Base-by-base conservation (phyloP, 805 yeast genomes). In the Barnettozyma sp. region DNA sequence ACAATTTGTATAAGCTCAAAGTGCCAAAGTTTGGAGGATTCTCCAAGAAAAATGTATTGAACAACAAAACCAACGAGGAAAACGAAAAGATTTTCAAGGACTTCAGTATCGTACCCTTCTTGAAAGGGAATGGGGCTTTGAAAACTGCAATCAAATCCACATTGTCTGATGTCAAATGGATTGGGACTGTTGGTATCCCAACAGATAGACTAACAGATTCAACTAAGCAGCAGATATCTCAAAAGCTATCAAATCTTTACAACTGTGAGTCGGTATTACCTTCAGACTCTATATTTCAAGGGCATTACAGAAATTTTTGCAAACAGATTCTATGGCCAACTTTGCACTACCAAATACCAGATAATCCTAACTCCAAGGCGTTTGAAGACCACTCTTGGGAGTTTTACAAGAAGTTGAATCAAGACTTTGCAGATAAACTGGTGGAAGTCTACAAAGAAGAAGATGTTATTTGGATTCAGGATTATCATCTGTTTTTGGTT, bases 321-420 rank as follows among this genome's bases (percentile, higher is more conserved):
- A 92, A 92, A 59, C 94, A 88, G 52, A 84, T 92, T 26, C 64
- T 92, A 42, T 92, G 97, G 97, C 98, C 98, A 22, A 85, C 96
- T 2, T 70, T 92, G 44, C 84, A 77, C 36, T 92, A 92, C 55
- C 96, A 90, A 58, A 84, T 90, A 25, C 97, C 97, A 0, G 97
- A 92, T 58, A 80, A 88, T 53, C 94, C 96, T 34, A 84, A 82
- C 48, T 79, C 94, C 2, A 87, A 87, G 57, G 95, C 94, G 0
- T 92, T 90, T 59, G 96, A 90, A 58, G 96, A 85, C 46, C 94
- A 87, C 55, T 85, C 96, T 1, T 90, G 97, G 95, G 76, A 76
- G 18, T 79, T 81, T 52, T 90, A 90, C 58, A 76, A 74, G 45
- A 60, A 66, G 2, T 68, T 90, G 43, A 92, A 92, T 52, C 85